Conservation (phyloP, 495 filamentous ascomycete genomes). For the Hapsidospora chrysogenum region DNA sequence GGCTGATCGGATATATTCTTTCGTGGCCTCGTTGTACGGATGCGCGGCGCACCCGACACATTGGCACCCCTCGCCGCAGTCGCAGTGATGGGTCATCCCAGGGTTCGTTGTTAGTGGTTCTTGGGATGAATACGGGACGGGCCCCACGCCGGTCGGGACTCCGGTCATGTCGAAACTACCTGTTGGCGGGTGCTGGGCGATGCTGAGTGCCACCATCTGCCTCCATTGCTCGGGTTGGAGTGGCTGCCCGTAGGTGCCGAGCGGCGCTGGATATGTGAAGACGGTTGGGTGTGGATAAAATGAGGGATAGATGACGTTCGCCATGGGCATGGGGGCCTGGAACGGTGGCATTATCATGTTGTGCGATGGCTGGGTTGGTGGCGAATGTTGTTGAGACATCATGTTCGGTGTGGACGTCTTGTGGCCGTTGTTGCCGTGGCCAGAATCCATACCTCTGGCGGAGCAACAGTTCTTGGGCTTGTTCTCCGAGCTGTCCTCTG, state of each 20-base stretch:
- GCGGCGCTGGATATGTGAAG: slow-evolving; percentile 16
- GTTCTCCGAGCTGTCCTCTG: not conserved
- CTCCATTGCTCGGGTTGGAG: slow-evolving; percentile 24
- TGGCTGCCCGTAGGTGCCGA: slow-evolving; percentile 22
- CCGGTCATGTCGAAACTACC: not conserved
- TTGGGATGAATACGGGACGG: not conserved
- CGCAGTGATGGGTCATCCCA: slow-evolving; percentile 33
- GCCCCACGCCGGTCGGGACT: not conserved
- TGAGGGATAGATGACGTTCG: slow-evolving; percentile 1
- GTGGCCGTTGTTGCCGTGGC: not conserved
- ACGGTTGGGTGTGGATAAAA: slow-evolving; percentile 4
- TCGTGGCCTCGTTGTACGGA: slow-evolving; percentile 58
- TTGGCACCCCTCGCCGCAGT: slow-evolving; percentile 49
- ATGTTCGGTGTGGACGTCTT: not conserved
- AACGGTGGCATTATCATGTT: slow-evolving; percentile 1
- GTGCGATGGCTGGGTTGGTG: too few species aligned
- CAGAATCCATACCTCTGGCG: too few species aligned
- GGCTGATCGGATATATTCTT: slow-evolving; percentile 36
- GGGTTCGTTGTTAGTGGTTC: slow-evolving; percentile 4
- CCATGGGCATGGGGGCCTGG: not conserved
- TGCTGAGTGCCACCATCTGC: slow-evolving; percentile 9
- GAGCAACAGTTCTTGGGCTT: slow-evolving; percentile 2
- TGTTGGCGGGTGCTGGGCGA: slow-evolving; percentile 3
- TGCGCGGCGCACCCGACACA: slow-evolving; percentile 55
- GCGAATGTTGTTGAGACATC: not conserved